Conservation (phyloP, 345 rosid species). For the Pugionium dolabratum region DNA sequence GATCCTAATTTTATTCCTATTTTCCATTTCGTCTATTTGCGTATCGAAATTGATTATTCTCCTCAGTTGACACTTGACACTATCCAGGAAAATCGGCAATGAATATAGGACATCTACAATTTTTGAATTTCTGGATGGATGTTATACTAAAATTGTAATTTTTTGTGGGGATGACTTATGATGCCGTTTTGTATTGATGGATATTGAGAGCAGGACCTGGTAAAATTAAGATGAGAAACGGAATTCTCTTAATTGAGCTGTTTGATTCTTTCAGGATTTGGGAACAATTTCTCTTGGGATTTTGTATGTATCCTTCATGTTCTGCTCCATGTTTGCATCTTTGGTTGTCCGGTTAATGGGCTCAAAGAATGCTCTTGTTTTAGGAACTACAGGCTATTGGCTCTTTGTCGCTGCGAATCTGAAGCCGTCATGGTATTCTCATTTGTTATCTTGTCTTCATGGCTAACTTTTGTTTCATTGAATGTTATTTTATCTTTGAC, state of each 20-base stretch:
- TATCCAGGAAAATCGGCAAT: not conserved
- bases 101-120: not conserved
- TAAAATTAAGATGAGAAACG: too few species aligned
- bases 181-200: not conserved
- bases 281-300: conserved; percentile 90
- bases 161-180: not conserved
- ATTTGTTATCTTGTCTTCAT: conserved; percentile 1
- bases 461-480: conserved; percentile 1
- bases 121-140: not conserved
- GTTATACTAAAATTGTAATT: not conserved
- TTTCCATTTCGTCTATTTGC: not conserved
- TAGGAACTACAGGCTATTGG: conserved; percentile 94
- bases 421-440: conserved; percentile 71
- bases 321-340: conserved; percentile 81
- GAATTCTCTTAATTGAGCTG: not conserved
- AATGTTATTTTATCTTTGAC: not conserved
- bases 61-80: not conserved
- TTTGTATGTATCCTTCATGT: conserved; percentile 76
- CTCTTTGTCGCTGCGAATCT: conserved; percentile 86
- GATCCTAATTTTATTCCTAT: not conserved
- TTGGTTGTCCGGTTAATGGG: conserved; percentile 78
- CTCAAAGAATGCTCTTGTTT: conserved; percentile 75
- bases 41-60: not conserved
- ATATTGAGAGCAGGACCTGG: not conserved
- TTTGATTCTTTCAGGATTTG: conserved; percentile 54